Conservation (phyloP, 805 yeast genomes). For the Brettanomyces anomalus region DNA sequence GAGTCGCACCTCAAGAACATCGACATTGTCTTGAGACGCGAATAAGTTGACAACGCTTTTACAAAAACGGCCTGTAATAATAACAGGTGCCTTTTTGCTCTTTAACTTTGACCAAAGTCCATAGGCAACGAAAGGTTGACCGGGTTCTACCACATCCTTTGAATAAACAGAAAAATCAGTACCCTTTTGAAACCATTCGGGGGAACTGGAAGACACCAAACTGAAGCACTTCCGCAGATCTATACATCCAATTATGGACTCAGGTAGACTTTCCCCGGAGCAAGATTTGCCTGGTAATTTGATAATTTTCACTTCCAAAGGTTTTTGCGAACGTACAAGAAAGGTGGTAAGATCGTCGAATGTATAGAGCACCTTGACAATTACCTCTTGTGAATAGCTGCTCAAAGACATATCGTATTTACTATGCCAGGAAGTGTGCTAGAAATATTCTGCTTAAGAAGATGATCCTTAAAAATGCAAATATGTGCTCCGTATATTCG, state of each 20-base stretch:
- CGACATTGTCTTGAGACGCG: conserved; percentile 26
- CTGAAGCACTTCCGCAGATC: conserved; percentile 38
- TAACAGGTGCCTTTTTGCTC: conserved; percentile 21
- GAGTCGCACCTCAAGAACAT: conserved; percentile 50
- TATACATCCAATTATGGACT: conserved; percentile 31
- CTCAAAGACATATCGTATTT: conserved; percentile 7
- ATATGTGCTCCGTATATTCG: too few species aligned
- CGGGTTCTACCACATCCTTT: conserved; percentile 40
- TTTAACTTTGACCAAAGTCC: conserved; percentile 30
- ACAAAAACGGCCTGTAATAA: conserved; percentile 50
- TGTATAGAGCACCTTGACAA: conserved; percentile 31
- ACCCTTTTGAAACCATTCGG: conserved; percentile 33
- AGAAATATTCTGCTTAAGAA: too few species aligned
- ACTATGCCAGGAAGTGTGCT: not conserved
- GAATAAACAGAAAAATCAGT: conserved; percentile 36
- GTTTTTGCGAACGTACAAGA: conserved; percentile 30
- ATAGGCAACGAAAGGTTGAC: conserved; percentile 42
- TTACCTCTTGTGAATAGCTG: conserved; percentile 18
- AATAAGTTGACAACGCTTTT: conserved; percentile 42
- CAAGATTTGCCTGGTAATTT: conserved; percentile 33
- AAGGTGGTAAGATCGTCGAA: conserved; percentile 34
- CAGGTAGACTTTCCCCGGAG: conserved; percentile 25
- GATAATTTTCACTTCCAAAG: conserved; percentile 31
- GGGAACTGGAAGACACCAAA: conserved; percentile 35
- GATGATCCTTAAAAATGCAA: too few species aligned